A percentile compares a stretch with the other conserved stretches of the same genome.
Conservation (phyloP, 1,139 yeast genomes). For the Lodderomyces elongisporus region DNA sequence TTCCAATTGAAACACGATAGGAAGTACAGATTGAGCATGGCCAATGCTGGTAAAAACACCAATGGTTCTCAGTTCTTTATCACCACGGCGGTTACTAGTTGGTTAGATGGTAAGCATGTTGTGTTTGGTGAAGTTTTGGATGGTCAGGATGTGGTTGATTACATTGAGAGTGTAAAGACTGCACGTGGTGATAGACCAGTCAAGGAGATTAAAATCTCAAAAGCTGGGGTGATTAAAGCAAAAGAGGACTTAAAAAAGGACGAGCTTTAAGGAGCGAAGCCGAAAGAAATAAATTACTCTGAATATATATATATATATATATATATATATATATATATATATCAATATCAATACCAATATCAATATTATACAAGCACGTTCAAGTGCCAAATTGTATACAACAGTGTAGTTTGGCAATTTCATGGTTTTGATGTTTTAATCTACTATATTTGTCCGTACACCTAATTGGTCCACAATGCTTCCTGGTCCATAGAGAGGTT, state of each 20-base stretch:
- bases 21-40: conserved; percentile 59
- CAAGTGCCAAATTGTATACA: no score
- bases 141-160: conserved; percentile 58
- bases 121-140: conserved; percentile 78
- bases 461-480: conserved; percentile 37
- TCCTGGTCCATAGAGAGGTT: conserved; percentile 37
- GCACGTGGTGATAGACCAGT: conserved; percentile 48
- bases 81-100: conserved; percentile 55
- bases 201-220: conserved; percentile 44
- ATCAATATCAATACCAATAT: no score
- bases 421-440: no score
- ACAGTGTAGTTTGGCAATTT: no score
- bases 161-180: conserved; percentile 51
- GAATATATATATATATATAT: background rate
- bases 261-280: conserved; percentile 14
- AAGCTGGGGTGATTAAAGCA: conserved; percentile 36
- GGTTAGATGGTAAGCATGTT: conserved; percentile 69
- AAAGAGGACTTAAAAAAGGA: conserved; percentile 14
- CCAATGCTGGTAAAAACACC: conserved; percentile 58
- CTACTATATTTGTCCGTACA: conserved; percentile 18
- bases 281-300: background rate
- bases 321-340: conserved; percentile 1
- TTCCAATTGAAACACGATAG: conserved; percentile 53
- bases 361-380: conserved; percentile 19
- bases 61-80: conserved; percentile 65